These are phyloP conservation scores for Penicillium atrosanguineum DNA, from an alignment of 495 filamentous ascomycete species.

Conservation along the genomic window DNA sequence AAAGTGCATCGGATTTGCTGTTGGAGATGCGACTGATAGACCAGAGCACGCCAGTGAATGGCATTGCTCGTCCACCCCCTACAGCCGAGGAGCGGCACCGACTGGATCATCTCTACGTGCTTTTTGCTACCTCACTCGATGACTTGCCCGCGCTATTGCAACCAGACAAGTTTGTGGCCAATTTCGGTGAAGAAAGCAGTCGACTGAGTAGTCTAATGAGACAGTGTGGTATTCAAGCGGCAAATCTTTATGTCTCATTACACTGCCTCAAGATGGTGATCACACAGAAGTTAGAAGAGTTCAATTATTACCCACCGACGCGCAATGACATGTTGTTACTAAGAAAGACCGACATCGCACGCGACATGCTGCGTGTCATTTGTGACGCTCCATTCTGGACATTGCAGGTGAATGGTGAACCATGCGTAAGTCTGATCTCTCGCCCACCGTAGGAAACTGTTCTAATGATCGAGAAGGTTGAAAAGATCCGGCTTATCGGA, in stretches of 20 bases:
- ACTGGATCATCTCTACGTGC: constrained; percentile 20
- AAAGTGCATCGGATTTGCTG: constrained; percentile 20
- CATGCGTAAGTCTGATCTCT: constrained; percentile 15
- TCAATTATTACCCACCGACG: constrained; percentile 7
- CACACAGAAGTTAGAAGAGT: constrained; percentile 26
- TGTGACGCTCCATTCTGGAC: constrained; percentile 21
- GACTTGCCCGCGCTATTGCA: constrained; percentile 16
- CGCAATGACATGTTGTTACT: constrained; percentile 19
- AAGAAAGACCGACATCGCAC: constrained; percentile 22
- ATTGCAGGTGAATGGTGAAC: constrained; percentile 23
- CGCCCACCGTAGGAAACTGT: background rate
- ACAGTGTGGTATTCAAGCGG: constrained; percentile 21
- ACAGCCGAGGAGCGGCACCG: constrained; percentile 15
- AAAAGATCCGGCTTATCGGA: constrained; percentile 30
- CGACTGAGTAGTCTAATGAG: constrained; percentile 2
- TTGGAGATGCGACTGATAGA: constrained; percentile 18
- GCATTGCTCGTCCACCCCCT: constrained; percentile 1
- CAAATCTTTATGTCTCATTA: constrained; percentile 26
- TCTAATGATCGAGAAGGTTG: constrained; percentile 23
- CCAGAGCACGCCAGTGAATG: constrained; percentile 1
- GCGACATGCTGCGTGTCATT: constrained; percentile 19
- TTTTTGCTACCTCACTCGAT: constrained; percentile 22
- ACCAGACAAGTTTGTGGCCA: constrained; percentile 7
- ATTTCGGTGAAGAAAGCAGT: constrained; percentile 1
- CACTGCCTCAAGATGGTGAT: constrained; percentile 29